Evolutionary conservation across 1,284 basidiomycete species (phyloP).

Genomic region (Ustilago cynodontis): DNA sequence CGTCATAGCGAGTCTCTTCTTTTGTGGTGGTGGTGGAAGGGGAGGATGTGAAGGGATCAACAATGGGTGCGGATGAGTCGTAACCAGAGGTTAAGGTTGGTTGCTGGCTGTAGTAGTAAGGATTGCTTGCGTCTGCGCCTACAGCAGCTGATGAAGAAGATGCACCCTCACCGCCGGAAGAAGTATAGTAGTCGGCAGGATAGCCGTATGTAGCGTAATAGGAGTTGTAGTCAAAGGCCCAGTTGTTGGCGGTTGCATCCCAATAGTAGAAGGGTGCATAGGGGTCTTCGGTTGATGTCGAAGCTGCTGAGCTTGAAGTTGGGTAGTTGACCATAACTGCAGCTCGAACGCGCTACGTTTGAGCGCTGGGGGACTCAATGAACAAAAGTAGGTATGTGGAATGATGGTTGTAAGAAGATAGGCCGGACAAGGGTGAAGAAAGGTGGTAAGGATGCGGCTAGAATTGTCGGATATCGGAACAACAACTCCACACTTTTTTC

Average conservation of each 20-base stretch:
- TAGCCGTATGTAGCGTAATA: conserved; percentile 65
- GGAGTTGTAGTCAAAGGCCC: conserved; percentile 67
- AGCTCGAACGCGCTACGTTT: background rate
- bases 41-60: conserved; percentile 18
- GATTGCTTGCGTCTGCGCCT: conserved; percentile 15
- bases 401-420: conserved; percentile 9
- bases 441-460: background rate
- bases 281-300: conserved; percentile 49
- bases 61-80: conserved; percentile 6
- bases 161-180: conserved; percentile 32
- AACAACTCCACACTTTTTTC: conserved; percentile 19
- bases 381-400: background rate
- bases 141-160: conserved; percentile 22
- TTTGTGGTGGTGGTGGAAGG: conserved; percentile 7
- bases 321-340: background rate
- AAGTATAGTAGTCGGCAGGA: conserved; percentile 42
- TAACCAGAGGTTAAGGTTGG: background rate
- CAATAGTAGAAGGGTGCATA: conserved; percentile 69
- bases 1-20: conserved; percentile 31
- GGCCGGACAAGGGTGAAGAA: background rate
- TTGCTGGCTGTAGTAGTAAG: conserved; percentile 22
- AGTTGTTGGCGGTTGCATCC: conserved; percentile 61
- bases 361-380: background rate
- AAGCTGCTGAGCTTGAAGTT: background rate
- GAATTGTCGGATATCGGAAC: conserved; percentile 20